Conservation (phyloP, 1,284 basidiomycete genomes). For the Malassezia caprae region DNA sequence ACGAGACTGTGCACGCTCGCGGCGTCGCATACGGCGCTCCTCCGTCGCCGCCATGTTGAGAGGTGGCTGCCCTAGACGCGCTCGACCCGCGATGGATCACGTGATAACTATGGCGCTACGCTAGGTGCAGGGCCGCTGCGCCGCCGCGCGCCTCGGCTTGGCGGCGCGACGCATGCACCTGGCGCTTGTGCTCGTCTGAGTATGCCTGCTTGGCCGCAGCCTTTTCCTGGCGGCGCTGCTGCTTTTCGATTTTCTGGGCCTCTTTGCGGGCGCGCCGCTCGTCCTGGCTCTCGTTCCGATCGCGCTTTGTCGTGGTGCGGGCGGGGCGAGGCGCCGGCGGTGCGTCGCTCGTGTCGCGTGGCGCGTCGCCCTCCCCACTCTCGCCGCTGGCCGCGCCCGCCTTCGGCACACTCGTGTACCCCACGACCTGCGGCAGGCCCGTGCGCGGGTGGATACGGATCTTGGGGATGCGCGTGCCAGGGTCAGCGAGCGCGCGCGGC, state of each 20-base stretch:
- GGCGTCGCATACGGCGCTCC: not conserved
- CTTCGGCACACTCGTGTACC: conserved; percentile 25
- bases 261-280: conserved; percentile 79
- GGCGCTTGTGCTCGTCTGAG: conserved; percentile 30
- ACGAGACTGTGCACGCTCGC: not conserved
- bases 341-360: conserved; percentile 9
- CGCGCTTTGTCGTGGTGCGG: conserved; percentile 18
- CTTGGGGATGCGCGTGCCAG: conserved; percentile 28
- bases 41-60: not conserved
- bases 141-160: conserved; percentile 28
- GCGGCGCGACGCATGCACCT: conserved; percentile 25
- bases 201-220: conserved; percentile 32
- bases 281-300: conserved; percentile 61
- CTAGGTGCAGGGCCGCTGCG: conserved; percentile 22
- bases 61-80: not conserved
- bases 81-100: not conserved
- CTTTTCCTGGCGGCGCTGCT: conserved; percentile 30
- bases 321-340: not conserved
- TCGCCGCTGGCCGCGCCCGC: no score
- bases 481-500: conserved; percentile 11
- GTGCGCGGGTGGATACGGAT: conserved; percentile 38
- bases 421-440: conserved; percentile 35
- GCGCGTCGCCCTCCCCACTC: conserved; percentile 11
- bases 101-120: conserved; percentile 4
- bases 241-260: conserved; percentile 61